Evolutionary conservation across 148 eudicot genomes (phyloP), one percentile per base, ranked within the genome.

Genomic region (Nepenthes mirabilis): DNA sequence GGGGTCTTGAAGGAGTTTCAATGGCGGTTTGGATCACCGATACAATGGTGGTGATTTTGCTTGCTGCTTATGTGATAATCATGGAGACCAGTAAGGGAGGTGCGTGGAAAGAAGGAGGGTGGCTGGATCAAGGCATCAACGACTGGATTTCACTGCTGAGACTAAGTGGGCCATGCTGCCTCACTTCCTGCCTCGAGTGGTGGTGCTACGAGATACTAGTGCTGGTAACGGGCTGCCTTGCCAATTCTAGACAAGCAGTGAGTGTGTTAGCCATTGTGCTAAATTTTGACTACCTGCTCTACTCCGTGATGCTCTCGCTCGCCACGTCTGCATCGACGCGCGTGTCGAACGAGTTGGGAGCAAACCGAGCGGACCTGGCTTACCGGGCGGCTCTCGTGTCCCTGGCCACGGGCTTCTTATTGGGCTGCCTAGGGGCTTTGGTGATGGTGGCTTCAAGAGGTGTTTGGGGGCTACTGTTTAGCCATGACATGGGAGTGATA

Each of bases 141-240:
- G 90, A 88, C 23, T 88, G 95, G 95, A 34, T 33, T 5, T 60
- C 65, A 2, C 57, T 87, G 48, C 76, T 87, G 2, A 71, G 73
- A 36, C 68, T 87, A 11, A 60, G 75, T 9, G 88, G 88, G n/a
- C 86, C 86, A 1, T 84, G 88, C 62, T 87, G 95, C 70, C 79
- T 87, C 47, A 84, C 88, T 14, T 78, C 84, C 2, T 87, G 95
- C 70, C 85, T 87, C 40, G 95, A 84, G 60, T 87, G 95, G 95
- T 87, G 95, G 95, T 87, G 88, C 75, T 66, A 72, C 10, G 95
- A 87, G 70, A 78, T 82, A 62, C 64, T 87, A 2, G 75, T 84
- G 47, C 68, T 87, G 58, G 75, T 84, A n/a, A 79, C 95, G 0
- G 90, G 88, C n/a, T 71, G 79, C 34, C 74, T 87, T 1, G 67